Conservation (phyloP, 192 early-diverging fungal genomes). For the Podila horticola region DNA sequence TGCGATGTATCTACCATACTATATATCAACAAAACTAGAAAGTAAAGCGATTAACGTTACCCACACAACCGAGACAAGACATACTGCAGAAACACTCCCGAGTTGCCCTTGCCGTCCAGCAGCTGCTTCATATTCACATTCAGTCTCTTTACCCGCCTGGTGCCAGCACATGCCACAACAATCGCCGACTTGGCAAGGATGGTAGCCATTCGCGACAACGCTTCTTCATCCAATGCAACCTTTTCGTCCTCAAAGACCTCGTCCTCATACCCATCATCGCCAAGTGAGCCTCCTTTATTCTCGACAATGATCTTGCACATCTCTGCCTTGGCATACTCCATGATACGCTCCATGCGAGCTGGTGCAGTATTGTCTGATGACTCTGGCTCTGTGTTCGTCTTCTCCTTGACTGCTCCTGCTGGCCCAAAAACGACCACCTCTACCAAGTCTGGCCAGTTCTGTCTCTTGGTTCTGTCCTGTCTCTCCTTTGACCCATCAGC, state of each 20-base stretch:
- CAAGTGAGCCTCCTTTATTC: constrained; percentile 18
- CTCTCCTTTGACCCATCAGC: neutral
- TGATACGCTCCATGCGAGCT: neutral
- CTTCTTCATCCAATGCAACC: constrained; percentile 12
- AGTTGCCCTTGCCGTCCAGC: constrained; percentile 87
- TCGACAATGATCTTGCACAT: constrained; percentile 34
- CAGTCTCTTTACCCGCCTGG: constrained; percentile 17
- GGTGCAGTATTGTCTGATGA: neutral
- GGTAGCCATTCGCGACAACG: constrained; percentile 19
- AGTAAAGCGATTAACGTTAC: constrained; percentile 28
- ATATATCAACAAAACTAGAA: neutral
- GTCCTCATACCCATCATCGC: constrained; percentile 8
- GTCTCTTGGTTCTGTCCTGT: neutral
- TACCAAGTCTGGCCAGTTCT: constrained; percentile 11
- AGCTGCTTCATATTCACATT: constrained; percentile 23
- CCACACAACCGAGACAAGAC: constrained; percentile 91
- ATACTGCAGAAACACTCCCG: constrained; percentile 96
- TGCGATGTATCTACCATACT: constrained; percentile 49
- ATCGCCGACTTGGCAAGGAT: constrained; percentile 34
- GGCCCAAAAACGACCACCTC: constrained; percentile 22
- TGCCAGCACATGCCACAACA: constrained; percentile 19
- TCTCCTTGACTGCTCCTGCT: constrained; percentile 1
- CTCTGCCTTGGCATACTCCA: constrained; percentile 12
- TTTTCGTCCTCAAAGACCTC: constrained; percentile 5
- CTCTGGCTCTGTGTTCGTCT: neutral